phyloP scores from a whole-genome alignment of 2,329 filamentous ascomycete species.

The Hypoxylon sp. region DNA sequence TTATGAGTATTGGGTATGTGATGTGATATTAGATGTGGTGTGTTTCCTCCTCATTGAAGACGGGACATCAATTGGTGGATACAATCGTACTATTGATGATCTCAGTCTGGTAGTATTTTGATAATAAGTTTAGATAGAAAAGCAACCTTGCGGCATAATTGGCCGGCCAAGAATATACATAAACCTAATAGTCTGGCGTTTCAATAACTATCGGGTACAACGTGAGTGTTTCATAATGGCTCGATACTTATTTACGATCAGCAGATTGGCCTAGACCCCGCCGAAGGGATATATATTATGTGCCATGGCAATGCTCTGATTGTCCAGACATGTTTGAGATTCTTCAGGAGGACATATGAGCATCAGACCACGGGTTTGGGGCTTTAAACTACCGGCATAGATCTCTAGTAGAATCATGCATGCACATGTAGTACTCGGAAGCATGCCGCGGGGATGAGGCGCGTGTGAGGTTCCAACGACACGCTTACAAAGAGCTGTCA shows the following conservation, averaged over 20 bases:
- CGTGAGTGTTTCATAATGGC: conserved; percentile 23
- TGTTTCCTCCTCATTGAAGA: not conserved
- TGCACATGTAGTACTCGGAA: conserved; percentile 13
- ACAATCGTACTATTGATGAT: not conserved
- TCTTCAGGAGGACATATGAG: conserved; percentile 6
- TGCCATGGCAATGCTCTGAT: not conserved
- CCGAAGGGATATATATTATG: conserved; percentile 6
- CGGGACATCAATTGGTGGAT: not conserved
- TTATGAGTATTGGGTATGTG: not conserved
- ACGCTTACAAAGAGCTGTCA: conserved; percentile 13
- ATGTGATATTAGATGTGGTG: not conserved
- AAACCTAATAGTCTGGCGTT: not conserved
- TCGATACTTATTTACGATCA: conserved; percentile 27
- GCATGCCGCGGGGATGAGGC: conserved; percentile 13
- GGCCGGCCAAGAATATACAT: not conserved
- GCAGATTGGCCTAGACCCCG: conserved; percentile 26
- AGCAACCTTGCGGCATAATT: not conserved
- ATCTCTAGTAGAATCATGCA: conserved; percentile 29
- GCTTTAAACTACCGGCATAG: conserved; percentile 23
- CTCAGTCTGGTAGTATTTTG: not conserved
- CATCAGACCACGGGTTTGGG: conserved; percentile 24
- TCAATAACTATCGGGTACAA: not conserved
- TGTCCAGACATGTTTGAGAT: conserved; percentile 12
- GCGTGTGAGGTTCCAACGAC: conserved; percentile 22
- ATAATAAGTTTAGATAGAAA: not conserved